A percentile compares a stretch with the other conserved stretches of the same genome.
Conservation (phyloP, 495 filamentous ascomycete species). For the Patellaria atrata region DNA sequence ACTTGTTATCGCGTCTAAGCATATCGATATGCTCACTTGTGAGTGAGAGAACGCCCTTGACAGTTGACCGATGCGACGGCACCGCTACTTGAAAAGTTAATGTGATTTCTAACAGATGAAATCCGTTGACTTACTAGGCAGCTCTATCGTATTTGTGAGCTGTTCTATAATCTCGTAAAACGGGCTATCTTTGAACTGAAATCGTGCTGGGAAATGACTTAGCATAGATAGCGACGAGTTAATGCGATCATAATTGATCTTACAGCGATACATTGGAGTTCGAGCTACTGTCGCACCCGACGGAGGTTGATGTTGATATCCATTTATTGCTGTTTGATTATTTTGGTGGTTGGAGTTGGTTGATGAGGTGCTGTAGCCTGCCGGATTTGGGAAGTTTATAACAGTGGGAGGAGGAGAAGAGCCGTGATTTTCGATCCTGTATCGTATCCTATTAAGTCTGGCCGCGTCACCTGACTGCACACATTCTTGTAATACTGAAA, state of each 20-base stretch:
- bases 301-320: too few species aligned
- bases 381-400: too few species aligned
- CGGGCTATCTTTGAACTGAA: conserved; percentile 23
- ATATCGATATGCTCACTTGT: conserved; percentile 32
- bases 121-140: conserved; percentile 19
- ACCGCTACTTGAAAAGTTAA: conserved; percentile 16
- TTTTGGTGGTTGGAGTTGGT: neutral
- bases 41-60: conserved; percentile 37
- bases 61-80: conserved; percentile 40
- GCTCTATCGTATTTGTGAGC: conserved; percentile 13
- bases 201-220: conserved; percentile 1
- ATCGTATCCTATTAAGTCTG: conserved; percentile 10
- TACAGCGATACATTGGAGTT: neutral
- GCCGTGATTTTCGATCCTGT: conserved; percentile 17
- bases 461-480: conserved; percentile 5
- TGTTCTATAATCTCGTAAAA: conserved; percentile 26
- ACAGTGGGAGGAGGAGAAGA: conserved; percentile 8
- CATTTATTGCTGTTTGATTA: too few species aligned
- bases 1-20: conserved; percentile 37
- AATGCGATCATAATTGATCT: too few species aligned
- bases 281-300: too few species aligned
- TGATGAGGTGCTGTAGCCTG: conserved; percentile 2
- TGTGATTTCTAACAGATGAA: neutral
- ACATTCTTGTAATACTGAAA: conserved; percentile 10
- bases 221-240: too few species aligned